Percentiles rank a stretch among this genome's conserved stretches.
phyloP scores from a whole-genome alignment of 1,139 yeast genomes.

The Blastobotrys malaysiensis region DNA sequence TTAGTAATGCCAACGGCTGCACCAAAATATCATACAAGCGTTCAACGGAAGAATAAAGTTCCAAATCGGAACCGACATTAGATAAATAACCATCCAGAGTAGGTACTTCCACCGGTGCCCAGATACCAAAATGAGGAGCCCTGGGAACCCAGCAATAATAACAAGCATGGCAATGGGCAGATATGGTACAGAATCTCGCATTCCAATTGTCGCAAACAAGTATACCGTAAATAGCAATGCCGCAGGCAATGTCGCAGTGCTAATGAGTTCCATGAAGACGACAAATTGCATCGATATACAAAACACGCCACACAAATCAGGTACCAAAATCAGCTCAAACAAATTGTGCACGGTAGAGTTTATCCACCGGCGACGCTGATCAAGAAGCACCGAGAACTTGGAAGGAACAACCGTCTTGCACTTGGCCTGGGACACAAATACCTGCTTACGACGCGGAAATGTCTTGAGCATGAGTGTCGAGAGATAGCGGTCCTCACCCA shows the following conservation, averaged over 20 bases:
- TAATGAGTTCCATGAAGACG: conserved; percentile 78
- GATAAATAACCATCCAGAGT: conserved; percentile 71
- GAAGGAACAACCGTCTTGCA: conserved; percentile 94
- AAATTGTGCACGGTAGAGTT: conserved; percentile 95
- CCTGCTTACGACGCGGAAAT: conserved; percentile 86
- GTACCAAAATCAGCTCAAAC: conserved; percentile 82
- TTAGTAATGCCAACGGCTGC: no score
- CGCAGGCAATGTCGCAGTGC: conserved; percentile 88
- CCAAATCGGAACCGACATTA: conserved; percentile 84
- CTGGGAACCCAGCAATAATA: conserved; percentile 81
- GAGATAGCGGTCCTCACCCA: conserved; percentile 91
- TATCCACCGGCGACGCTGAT: conserved; percentile 98
- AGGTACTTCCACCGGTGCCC: conserved; percentile 68
- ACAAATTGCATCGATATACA: conserved; percentile 97
- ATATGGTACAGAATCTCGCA: conserved; percentile 42
- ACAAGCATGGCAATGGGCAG: conserved; percentile 75
- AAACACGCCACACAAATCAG: conserved; percentile 93
- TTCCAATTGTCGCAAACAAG: conserved; percentile 63
- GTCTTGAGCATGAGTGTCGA: conserved; percentile 87
- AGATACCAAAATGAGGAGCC: conserved; percentile 67
- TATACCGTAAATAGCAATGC: conserved; percentile 85
- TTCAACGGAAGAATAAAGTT: conserved; percentile 79
- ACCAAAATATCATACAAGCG: conserved; percentile 41
- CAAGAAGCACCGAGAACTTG: conserved; percentile 68
- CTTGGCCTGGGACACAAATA: conserved; percentile 93